Evolutionary conservation across 2,329 filamentous ascomycete genomes (phyloP), one percentile per base, ranked within the genome.

Genomic region (Graphilbum fragrans): DNA sequence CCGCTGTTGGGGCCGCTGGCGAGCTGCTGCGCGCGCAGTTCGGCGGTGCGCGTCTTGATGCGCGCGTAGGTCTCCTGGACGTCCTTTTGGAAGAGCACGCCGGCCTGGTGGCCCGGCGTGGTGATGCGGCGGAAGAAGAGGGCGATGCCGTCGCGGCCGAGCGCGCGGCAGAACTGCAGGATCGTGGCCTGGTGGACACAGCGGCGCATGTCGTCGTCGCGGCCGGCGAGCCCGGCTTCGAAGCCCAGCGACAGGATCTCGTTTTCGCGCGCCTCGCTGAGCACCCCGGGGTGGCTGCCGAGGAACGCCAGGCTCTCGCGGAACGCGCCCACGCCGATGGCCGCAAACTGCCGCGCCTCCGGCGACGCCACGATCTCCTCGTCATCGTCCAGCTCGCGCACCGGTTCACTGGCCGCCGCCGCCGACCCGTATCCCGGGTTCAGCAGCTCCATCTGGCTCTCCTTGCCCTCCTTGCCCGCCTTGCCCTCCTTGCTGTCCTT

Each of bases 41-140:
- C 85, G 7, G 72, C 70, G 1, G 83, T 79, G 37, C 92, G 78
- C 21, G 70, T 79, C 53, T 78, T 79, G 60, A 98, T 96, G 41
- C 81, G 78, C 53, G 70, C 69, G 61, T 93, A 95, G 3, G 88
- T 96, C 32, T 80, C 79, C 54, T 86, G 82, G 35, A 98, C 88
- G 58, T 98, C 92, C 60, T 94, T 90, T 58, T 75, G 77, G 67
- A 98, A 98, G 35, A 96, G 73, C 35, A 85, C 86, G 53, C 84
- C 80, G 7, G 92, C 93, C 62, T 94, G 82, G 62, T 98, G 90
- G 25, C 82, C 85, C 52, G 77, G 78, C 4, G 84, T 94, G 19
- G 84, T 92, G 59, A 98, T 88, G 44, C 90, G 82, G 65, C 92
- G 94, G 74, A 98, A 98, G 70, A 98, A 98, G 23, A 96, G 65